Evolutionary conservation across 2,329 filamentous ascomycete species (phyloP).

Genomic region (Biscogniauxia sp.): DNA sequence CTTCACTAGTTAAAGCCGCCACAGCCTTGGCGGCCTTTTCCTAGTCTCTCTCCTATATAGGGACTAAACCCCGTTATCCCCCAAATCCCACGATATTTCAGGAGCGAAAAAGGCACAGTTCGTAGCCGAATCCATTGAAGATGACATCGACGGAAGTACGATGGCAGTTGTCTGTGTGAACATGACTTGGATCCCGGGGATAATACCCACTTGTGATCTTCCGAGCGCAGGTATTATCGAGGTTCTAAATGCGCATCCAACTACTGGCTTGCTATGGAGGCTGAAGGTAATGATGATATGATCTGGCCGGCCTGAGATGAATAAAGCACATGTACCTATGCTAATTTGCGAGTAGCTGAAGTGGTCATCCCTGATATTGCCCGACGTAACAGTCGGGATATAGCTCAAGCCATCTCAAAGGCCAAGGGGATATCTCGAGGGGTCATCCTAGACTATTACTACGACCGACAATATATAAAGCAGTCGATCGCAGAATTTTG

Average conservation of each 20-base stretch:
- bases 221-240: constrained; percentile 42
- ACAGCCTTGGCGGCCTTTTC: constrained; percentile 22
- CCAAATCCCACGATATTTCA: constrained; percentile 9
- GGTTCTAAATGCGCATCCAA: constrained; percentile 43
- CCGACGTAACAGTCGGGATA: constrained; percentile 31
- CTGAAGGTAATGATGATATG: constrained; percentile 35
- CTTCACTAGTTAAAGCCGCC: constrained; percentile 24
- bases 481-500: constrained; percentile 30
- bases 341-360: constrained; percentile 26
- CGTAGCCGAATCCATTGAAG: constrained; percentile 16
- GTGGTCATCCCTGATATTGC: constrained; percentile 38
- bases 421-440: constrained; percentile 23
- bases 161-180: constrained; percentile 35
- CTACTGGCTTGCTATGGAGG: constrained; percentile 46
- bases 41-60: constrained; percentile 28
- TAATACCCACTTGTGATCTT: constrained; percentile 44
- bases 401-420: constrained; percentile 22
- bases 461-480: constrained; percentile 34
- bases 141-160: constrained; percentile 33
- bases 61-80: constrained; percentile 24
- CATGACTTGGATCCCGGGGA: constrained; percentile 38
- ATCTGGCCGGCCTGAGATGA: not conserved
- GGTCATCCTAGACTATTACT: constrained; percentile 31
- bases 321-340: not conserved
- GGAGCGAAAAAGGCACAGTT: constrained; percentile 28